Base-by-base conservation (phyloP, 208 protist species). In the Naegleria lovaniensis region DNA sequence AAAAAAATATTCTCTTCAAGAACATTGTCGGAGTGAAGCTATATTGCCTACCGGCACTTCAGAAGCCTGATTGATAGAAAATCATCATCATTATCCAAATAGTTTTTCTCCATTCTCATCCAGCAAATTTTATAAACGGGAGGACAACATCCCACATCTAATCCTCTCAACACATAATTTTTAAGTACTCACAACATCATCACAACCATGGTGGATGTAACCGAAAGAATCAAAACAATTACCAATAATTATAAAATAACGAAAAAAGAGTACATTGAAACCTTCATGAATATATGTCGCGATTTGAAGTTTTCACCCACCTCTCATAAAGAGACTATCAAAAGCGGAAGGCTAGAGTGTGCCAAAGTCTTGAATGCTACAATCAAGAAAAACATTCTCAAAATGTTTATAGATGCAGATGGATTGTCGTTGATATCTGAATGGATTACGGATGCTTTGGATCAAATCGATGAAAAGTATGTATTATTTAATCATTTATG, bases 201-300 rank as follows among this genome's bases (percentile, higher is more conserved):
- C n/a, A 79, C 67, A 79, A 79, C 67, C 25, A 79, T 79, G 67
- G n/a, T 79, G 4, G 29, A 79, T 79, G 67, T 79, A 79, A 79
- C 67, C 25, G 67, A 79, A 79, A 79, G 29, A 36, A 36, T 79
- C 9, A 79, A 79, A 79, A 36, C 6, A 0, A 19, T 79, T 11
- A 79, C 29, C 9, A 79, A 79, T 1, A 79, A 79, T n/a, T 79
- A 79, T 33, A 79, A 79, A 79, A 79, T 79, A 36, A 79, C 67
- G n/a, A 79, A 79, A 33, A 79, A 79, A n/a, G 67, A 79, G n/a
- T 36, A 79, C n/a, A 36, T 79, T 4, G 25, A 19, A 36, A 13
- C 67, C 25, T 79, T 79, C n/a, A n/a, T 79, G 7, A 33, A 79
- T 6, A 36, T 79, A 79, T 79, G 67, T 33, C 19, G n/a, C 19